These are phyloP conservation scores for Cladorrhinum sp. DNA, from an alignment of 2,329 filamentous ascomycete genomes.

Conservation along the genomic window DNA sequence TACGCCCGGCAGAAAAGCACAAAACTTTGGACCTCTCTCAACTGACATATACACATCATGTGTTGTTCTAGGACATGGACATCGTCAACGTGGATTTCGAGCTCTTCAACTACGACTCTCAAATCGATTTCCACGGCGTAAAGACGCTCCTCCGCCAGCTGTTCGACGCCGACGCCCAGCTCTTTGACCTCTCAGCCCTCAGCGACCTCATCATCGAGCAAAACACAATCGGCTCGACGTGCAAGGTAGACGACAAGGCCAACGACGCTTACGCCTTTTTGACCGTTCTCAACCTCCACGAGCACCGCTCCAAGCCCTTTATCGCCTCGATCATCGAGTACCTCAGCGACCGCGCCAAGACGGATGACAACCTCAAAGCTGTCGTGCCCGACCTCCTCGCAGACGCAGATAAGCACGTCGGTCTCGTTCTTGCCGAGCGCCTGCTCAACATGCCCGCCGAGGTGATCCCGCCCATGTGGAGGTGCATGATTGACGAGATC, in stretches of 20 bases:
- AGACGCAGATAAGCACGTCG: conserved; percentile 55
- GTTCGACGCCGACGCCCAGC: conserved; percentile 79
- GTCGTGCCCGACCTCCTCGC: conserved; percentile 57
- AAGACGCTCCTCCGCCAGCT: conserved; percentile 88
- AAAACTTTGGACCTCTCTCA: neutral
- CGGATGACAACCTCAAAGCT: conserved; percentile 53
- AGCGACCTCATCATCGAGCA: conserved; percentile 85
- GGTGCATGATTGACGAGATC: conserved; percentile 89
- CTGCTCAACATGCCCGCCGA: conserved; percentile 97
- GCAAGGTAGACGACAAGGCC: conserved; percentile 95
- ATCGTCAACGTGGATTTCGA: conserved; percentile 96
- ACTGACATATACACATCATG: neutral
- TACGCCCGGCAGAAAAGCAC: too few species aligned
- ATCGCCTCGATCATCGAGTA: conserved; percentile 71
- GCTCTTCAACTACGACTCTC: conserved; percentile 92
- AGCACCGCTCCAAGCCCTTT: conserved; percentile 68
- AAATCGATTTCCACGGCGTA: conserved; percentile 90
- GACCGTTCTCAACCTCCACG: conserved; percentile 77
- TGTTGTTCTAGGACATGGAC: conserved; percentile 69
- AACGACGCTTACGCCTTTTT: conserved; percentile 90
- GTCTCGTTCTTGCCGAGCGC: conserved; percentile 85
- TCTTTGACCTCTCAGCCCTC: conserved; percentile 84
- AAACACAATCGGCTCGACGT: conserved; percentile 83
- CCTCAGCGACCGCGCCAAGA: conserved; percentile 56
- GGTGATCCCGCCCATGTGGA: conserved; percentile 89